Percentiles rank a stretch among this genome's conserved stretches.
Evolutionary conservation across 176 grass and related monocot genomes (phyloP).

Genomic region (Aegilops longissima): DNA sequence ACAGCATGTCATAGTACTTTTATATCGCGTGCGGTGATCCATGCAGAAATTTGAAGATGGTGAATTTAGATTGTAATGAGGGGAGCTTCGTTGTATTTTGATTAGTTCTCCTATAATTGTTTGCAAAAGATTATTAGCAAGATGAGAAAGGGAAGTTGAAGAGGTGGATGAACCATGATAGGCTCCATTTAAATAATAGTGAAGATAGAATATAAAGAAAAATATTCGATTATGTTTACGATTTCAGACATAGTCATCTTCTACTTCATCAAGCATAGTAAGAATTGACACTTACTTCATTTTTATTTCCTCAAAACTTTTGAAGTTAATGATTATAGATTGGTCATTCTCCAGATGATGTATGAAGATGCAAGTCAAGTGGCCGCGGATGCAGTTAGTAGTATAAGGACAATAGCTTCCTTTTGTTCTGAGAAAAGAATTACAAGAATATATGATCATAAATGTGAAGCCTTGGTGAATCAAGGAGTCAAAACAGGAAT

Average conservation of each 20-base stretch:
- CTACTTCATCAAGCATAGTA: not conserved
- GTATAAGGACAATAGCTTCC: slow-evolving; percentile 71
- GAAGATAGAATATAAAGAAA: not conserved
- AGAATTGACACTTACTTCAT: not conserved
- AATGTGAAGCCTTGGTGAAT: slow-evolving; percentile 63
- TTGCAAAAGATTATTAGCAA: not conserved
- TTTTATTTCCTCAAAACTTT: not conserved
- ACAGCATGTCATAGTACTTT: not conserved
- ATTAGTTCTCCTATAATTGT: not conserved
- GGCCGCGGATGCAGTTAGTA: slow-evolving; percentile 61
- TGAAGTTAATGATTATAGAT: not conserved
- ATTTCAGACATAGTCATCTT: not conserved
- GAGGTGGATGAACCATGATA: not conserved
- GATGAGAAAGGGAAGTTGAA: not conserved
- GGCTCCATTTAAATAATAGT: not conserved
- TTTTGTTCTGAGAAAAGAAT: slow-evolving; percentile 62
- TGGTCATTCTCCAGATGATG: slow-evolving; percentile 36
- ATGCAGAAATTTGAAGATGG: not conserved
- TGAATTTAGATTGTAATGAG: not conserved
- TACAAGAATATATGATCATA: slow-evolving; percentile 44
- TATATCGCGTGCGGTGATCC: not conserved
- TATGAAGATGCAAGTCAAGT: slow-evolving; percentile 89
- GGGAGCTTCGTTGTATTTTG: not conserved
- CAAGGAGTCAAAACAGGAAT: slow-evolving; percentile 57
- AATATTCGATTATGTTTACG: not conserved